These are phyloP conservation scores for Boletellus ananas DNA, from an alignment of 768 basidiomycete genomes.

Conservation along the genomic window DNA sequence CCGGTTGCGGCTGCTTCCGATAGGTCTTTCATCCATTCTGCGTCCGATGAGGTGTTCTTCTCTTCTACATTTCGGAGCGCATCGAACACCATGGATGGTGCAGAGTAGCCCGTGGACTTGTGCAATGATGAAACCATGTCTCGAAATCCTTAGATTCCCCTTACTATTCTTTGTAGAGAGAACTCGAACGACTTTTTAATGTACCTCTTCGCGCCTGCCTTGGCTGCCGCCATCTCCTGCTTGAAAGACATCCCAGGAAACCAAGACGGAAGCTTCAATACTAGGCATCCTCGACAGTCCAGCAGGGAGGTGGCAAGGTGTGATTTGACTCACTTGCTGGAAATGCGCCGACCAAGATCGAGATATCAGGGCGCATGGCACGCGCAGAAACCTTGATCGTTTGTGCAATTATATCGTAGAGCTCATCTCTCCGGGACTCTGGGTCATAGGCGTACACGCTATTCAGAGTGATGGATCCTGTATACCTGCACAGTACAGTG, in stretches of 20 bases:
- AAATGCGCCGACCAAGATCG: conserved; percentile 17
- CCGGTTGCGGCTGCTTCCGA: conserved; percentile 22
- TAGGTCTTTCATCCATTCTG: conserved; percentile 9
- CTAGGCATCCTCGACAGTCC: background rate
- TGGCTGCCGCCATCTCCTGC: conserved; percentile 17
- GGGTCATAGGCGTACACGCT: conserved; percentile 20
- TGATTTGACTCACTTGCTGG: conserved; percentile 11
- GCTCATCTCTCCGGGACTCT: conserved; percentile 11
- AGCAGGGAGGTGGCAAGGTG: too few species aligned
- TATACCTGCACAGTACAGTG: conserved; percentile 9
- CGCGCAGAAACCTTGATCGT: conserved; percentile 2
- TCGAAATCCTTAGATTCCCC: background rate
- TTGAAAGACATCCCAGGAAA: conserved; percentile 24
- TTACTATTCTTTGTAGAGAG: conserved; percentile 19
- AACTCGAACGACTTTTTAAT: conserved; percentile 13
- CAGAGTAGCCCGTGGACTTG: conserved; percentile 7
- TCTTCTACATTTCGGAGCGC: conserved; percentile 10
- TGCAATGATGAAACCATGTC: background rate
- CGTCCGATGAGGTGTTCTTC: conserved; percentile 3
- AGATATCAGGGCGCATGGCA: conserved; percentile 17
- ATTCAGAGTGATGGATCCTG: conserved; percentile 18
- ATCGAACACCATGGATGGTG: conserved; percentile 18
- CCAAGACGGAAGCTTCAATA: conserved; percentile 22
- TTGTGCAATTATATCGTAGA: conserved; percentile 7
- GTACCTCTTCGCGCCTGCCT: conserved; percentile 12